Evolutionary conservation across 768 basidiomycete genomes (phyloP), one percentile per base, ranked within the genome.

Genomic region (Postia placenta): DNA sequence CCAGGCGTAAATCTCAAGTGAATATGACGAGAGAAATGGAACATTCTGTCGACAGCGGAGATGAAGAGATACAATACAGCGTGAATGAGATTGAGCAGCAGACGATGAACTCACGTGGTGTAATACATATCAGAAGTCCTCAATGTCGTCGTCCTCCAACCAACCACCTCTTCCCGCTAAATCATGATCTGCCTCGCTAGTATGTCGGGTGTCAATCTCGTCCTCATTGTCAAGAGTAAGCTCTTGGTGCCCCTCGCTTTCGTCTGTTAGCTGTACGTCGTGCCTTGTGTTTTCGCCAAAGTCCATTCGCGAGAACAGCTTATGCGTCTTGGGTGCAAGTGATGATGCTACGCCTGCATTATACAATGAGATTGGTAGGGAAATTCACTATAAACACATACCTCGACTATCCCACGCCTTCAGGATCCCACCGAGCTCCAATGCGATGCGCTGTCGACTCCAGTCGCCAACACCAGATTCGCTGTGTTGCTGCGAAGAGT

Each of bases 391-490:
- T n/a, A n/a, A n/a, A n/a, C n/a, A n/a, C n/a, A n/a, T n/a, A n/a
- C n/a, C n/a, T n/a, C n/a, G n/a, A n/a, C n/a, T 59, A 26, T 78
- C 74, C 41, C 69, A 60, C 4, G 76, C 78, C 52, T 76, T 78
- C 41, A 87, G 63, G 33, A 85, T 67, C 2, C 75, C 78, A 0
- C 85, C 83, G 2, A 83, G 63, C 49, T 83, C 83, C 30, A 73
- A 67, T 9, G 74, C 74, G 24, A 87, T 67, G n/a, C 71, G 72
- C 9, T 59, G 60, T 20, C 69, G 68, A 23, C 68, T 76, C 82
- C 82, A 87, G 28, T 68, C 73, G 17, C 74, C 69, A 14, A 17
- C 28, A 20, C 40, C 23, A 17, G 27, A 11, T 25, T 48, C 56
- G 9, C 23, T 37, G 40, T 44, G 7, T 28, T 43, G 24, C n/a